A percentile compares a stretch with the other conserved stretches of the same genome.
Conservation (phyloP, 1,284 basidiomycete species). For the Ganoderma sinense region DNA sequence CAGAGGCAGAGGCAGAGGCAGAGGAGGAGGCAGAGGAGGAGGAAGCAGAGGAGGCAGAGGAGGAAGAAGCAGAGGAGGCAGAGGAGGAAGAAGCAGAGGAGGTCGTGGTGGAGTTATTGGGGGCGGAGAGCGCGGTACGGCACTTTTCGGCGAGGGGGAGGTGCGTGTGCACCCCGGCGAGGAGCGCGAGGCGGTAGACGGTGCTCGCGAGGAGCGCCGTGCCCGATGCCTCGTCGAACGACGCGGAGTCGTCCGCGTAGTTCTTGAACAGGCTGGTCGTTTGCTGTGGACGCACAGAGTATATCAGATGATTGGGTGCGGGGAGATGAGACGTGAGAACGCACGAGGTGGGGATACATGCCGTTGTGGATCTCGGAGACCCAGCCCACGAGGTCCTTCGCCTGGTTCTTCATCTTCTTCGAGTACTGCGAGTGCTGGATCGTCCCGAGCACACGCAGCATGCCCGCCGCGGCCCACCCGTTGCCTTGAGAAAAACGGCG, state of each 20-base stretch:
- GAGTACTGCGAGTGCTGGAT: slow-evolving; percentile 70
- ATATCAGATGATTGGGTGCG: not conserved
- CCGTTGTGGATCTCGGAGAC: slow-evolving; percentile 76
- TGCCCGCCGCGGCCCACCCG: slow-evolving; percentile 87
- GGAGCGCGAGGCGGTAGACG: slow-evolving; percentile 72
- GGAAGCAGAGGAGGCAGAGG: not conserved
- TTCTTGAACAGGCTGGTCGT: slow-evolving; percentile 72
- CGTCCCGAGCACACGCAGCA: slow-evolving; percentile 83
- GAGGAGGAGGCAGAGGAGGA: not conserved
- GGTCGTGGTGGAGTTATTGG: slow-evolving; percentile 22
- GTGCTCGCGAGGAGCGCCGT: slow-evolving; percentile 82
- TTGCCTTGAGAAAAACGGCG: slow-evolving; percentile 51
- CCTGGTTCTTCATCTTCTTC: slow-evolving; percentile 56
- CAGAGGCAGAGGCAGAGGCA: slow-evolving; percentile 22
- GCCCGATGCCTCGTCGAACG: slow-evolving; percentile 81
- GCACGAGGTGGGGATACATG: slow-evolving; percentile 66
- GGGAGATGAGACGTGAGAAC: slow-evolving; percentile 17
- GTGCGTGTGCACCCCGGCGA: slow-evolving; percentile 57
- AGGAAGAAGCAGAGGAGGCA: slow-evolving; percentile 18
- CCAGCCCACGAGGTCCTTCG: slow-evolving; percentile 72
- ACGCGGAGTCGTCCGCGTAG: slow-evolving; percentile 68
- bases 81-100: slow-evolving; percentile 21
- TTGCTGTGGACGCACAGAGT: slow-evolving; percentile 45
- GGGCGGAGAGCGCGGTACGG: slow-evolving; percentile 56
- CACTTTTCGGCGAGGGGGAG: slow-evolving; percentile 65